phyloP scores from a whole-genome alignment of 1,284 basidiomycete genomes.

The Lignosus rhinocerotis region DNA sequence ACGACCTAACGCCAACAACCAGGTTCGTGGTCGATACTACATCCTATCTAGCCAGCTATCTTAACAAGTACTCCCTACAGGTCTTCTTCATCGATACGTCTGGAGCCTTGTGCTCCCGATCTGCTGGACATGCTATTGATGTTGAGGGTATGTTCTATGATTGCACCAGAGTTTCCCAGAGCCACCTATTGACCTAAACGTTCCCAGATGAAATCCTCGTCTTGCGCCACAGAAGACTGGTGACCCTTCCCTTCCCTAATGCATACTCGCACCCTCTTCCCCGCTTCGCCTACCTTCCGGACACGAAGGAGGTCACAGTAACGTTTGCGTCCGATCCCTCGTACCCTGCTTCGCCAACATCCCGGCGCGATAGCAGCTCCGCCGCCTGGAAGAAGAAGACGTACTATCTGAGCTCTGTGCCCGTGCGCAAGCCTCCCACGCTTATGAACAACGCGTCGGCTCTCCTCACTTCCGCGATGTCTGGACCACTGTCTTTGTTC shows the following conservation, averaged over 20 bases:
- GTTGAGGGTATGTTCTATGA: constrained; percentile 53
- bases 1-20: constrained; percentile 68
- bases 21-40: constrained; percentile 43
- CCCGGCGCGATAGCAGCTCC: constrained; percentile 34
- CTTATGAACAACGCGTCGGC: constrained; percentile 69
- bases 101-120: constrained; percentile 72
- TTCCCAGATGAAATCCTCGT: constrained; percentile 58
- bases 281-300: constrained; percentile 57
- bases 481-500: constrained; percentile 51
- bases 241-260: constrained; percentile 75
- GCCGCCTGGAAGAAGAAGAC: constrained; percentile 55
- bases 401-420: constrained; percentile 65
- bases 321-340: constrained; percentile 63
- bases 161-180: constrained; percentile 7
- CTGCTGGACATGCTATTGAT: constrained; percentile 80
- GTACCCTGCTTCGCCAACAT: constrained; percentile 42
- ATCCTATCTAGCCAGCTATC: background rate
- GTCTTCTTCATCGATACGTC: constrained; percentile 80
- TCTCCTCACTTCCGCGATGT: constrained; percentile 57
- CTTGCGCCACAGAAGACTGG: constrained; percentile 71
- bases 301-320: constrained; percentile 59
- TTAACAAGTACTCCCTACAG: constrained; percentile 34
- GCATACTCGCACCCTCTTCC: constrained; percentile 74
- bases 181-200: background rate
- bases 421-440: constrained; percentile 62